Base-by-base conservation (phyloP, 2,329 filamentous ascomycete genomes). In the Colletotrichum filicis region DNA sequence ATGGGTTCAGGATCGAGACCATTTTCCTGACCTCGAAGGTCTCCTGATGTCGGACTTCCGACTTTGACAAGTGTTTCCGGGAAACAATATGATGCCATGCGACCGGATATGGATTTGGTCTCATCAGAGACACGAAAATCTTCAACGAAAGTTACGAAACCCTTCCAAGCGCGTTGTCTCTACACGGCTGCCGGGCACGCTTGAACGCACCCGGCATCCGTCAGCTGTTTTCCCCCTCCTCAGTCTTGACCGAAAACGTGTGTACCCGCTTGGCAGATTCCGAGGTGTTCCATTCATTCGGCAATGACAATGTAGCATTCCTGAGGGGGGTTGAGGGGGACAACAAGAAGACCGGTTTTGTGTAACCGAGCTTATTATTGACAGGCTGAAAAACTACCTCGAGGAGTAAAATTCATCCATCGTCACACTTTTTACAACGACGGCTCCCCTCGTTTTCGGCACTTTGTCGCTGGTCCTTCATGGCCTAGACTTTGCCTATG, bases 81-180 rank as follows among this genome's bases (percentile, higher is more conserved):
- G 30, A 46, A 16, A 19, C n/a, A 12, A n/a, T n/a, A 64, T 55
- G 59, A 69, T 73, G 32, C 46, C 55, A 64, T 57, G 30, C 53
- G 42, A 63, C 70, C 70, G 70, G 66, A 72, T 52, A 24, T 65
- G 60, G 66, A 63, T 37, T 42, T 9, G 46, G 35, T 58, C 16
- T 55, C 42, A 32, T n/a, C 42, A 60, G 55, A 59, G 60, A 49
- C 66, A 60, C 26, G 55, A n/a, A 53, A 60, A 69, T 72, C 59
- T 14, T 65, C 9, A 19, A 46, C 55, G 7, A 32, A 32, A 32
- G 30, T 32, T 32, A 32, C 9, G 30, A 58, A 46, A 68, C 32
- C 8, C 42, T 69, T 11, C 8, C 49, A 53, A 30, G 6, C 49
- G 28, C 19, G 7, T 5, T 22, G 30, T 72, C 58, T 63, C 42